Conservation (phyloP, 148 eudicot genomes). For the Heliamphora exappendiculata region DNA sequence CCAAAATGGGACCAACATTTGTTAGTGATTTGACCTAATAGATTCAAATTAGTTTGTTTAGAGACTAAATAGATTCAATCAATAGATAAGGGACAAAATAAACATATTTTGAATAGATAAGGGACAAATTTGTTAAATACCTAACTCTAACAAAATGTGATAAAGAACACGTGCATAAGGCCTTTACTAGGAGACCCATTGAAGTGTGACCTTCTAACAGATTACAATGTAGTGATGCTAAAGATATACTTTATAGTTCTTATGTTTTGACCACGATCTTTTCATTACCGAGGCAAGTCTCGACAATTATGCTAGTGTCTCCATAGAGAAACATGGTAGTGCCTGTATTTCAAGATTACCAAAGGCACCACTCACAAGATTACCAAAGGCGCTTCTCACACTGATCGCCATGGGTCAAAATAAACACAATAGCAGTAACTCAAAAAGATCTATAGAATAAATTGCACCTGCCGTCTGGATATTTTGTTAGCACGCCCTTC, state of each 20-base stretch:
- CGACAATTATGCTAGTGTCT: background rate
- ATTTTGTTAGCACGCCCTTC: constrained; percentile 78
- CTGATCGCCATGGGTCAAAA: background rate
- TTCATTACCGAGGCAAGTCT: background rate
- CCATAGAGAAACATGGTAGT: background rate
- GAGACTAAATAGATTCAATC: too few relatives aligned
- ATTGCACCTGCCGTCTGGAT: constrained; percentile 84
- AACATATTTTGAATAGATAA: too few relatives aligned
- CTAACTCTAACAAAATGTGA: background rate
- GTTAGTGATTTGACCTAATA: too few relatives aligned
- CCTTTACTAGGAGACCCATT: background rate
- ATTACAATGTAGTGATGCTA: background rate
- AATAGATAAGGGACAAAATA: too few relatives aligned
- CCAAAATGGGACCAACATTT: too few relatives aligned
- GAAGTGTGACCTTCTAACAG: background rate
- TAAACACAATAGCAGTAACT: background rate
- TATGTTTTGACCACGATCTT: background rate
- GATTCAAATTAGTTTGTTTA: too few relatives aligned
- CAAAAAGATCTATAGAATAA: background rate
- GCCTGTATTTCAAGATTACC: background rate
- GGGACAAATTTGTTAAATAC: too few relatives aligned
- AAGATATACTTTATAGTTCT: background rate
- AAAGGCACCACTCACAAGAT: background rate
- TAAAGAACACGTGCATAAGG: background rate
- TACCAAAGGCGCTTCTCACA: background rate